These are phyloP conservation scores for Sporothrix pseudoabietina DNA, from an alignment of 2,329 filamentous ascomycete genomes.

Conservation along the genomic window DNA sequence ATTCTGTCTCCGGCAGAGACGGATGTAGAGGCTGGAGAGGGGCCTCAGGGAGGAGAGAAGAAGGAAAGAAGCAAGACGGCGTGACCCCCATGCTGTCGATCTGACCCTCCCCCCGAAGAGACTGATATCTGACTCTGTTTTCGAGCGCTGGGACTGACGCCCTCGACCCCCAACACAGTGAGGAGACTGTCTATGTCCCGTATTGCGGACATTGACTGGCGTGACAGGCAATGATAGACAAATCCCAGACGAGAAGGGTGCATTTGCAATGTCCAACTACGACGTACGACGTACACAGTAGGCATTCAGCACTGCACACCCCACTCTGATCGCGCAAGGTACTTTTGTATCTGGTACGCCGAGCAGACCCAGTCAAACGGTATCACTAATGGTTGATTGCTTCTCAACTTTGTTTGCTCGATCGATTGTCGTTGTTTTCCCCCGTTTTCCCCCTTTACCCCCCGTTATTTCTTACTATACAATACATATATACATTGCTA, in stretches of 20 bases:
- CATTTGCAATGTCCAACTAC: neutral
- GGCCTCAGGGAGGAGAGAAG: neutral
- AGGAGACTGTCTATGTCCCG: neutral
- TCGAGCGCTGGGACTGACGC: neutral
- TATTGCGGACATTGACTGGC: neutral
- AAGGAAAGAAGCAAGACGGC: neutral
- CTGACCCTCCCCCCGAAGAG: neutral
- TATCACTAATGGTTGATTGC: neutral
- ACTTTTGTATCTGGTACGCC: neutral
- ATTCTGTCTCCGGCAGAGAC: neutral
- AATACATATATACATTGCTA: neutral
- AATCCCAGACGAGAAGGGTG: neutral
- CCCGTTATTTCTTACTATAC: too few species aligned
- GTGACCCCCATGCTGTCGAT: slow-evolving; percentile 15
- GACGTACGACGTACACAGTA: neutral
- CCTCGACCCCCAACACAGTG: neutral
- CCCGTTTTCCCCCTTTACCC: neutral
- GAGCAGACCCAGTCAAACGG: neutral
- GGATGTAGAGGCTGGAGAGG: neutral
- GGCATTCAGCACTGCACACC: neutral
- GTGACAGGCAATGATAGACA: neutral
- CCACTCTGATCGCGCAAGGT: neutral
- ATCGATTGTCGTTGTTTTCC: neutral
- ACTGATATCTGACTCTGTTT: neutral
- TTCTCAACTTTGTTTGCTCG: neutral